Base-by-base conservation (phyloP, 1,139 yeast genomes). In the Williopsis jadinii region DNA sequence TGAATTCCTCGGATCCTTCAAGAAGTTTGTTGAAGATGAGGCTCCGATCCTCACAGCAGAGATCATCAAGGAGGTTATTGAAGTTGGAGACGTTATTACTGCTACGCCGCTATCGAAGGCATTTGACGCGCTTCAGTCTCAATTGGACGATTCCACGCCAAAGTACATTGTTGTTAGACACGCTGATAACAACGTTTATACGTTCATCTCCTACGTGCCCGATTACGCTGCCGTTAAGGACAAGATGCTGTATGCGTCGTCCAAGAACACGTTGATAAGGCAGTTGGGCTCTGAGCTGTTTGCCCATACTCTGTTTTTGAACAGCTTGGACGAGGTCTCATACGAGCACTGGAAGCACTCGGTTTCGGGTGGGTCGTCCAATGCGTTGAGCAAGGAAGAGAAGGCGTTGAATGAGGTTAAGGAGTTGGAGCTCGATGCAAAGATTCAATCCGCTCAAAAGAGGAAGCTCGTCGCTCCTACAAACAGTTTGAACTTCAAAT, bases 161-260 rank as follows among this genome's bases (percentile, higher is more conserved):
- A 63, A 71, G 9, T 86, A 85, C 55, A 59, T 85, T 32, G 61
- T 85, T 9, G 55, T 81, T 34, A 68, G 71, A 40, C 62, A 67
- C 36, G 68, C 61, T 31, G 49, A 55, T 3, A 55, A 54, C 13
- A 41, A 39, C 10, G 30, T 39, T 2, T 70, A 67, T 47, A 70
- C 77, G 4, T 88, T 92, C 55, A 73, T 88, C 37, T 78, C 94
- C 34, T 90, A 73, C 64, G 92, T 92, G 38, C 97, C 98, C 0
- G 97, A 92, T 59, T 61, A 64, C 38, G 88, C 97, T 11, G 80
- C 82, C 8, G 90, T 92, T 30, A 75, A 90, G 45, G 74, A 77
- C 45, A 92, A 92, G 60, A 92, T 92, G 97, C 70, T 92, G 41
- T 94, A 90, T 61, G 97, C 98, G 3, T 84, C 96, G 3, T 81